phyloP scores from a whole-genome alignment of 495 filamentous ascomycete genomes.

The Penicillium ucsense region DNA sequence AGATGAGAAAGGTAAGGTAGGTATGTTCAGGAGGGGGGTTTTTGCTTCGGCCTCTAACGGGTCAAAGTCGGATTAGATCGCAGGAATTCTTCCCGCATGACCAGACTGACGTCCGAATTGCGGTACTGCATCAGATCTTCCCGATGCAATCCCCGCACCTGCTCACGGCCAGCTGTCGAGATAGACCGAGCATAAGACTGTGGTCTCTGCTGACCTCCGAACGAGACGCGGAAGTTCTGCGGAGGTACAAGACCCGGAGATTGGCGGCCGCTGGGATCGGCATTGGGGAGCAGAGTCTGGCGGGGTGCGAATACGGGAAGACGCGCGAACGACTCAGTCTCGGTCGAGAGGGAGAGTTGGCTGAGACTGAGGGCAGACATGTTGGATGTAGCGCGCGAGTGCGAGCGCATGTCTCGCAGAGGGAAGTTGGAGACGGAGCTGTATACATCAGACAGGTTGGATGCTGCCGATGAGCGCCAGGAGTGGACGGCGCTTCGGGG shows the following conservation, averaged over 20 bases:
- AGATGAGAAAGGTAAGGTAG: neutral
- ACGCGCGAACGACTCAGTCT: conserved; percentile 23
- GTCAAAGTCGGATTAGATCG: conserved; percentile 16
- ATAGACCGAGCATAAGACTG: conserved; percentile 17
- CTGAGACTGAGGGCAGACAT: conserved; percentile 23
- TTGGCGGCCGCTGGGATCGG: conserved; percentile 5
- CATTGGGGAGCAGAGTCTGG: conserved; percentile 10
- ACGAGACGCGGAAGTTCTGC: conserved; percentile 3
- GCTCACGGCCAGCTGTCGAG: conserved; percentile 26
- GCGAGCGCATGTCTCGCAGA: conserved; percentile 5
- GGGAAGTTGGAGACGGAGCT: conserved; percentile 20
- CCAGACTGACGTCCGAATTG: conserved; percentile 33
- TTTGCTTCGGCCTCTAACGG: neutral
- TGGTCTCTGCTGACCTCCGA: conserved; percentile 11
- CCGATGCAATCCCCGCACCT: conserved; percentile 28
- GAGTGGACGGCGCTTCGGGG: conserved; percentile 29
- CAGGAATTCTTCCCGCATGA: conserved; percentile 32
- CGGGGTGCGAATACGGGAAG: conserved; percentile 33
- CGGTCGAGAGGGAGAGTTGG: conserved; percentile 23
- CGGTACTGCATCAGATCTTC: conserved; percentile 32
- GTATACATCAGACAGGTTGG: conserved; percentile 29
- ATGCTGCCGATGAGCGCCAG: conserved; percentile 30
- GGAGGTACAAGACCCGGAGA: conserved; percentile 9
- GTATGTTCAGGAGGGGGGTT: neutral
- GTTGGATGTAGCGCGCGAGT: conserved; percentile 17